Conservation (phyloP, 140 eudicot species). For the Ambrosia hybrid region DNA sequence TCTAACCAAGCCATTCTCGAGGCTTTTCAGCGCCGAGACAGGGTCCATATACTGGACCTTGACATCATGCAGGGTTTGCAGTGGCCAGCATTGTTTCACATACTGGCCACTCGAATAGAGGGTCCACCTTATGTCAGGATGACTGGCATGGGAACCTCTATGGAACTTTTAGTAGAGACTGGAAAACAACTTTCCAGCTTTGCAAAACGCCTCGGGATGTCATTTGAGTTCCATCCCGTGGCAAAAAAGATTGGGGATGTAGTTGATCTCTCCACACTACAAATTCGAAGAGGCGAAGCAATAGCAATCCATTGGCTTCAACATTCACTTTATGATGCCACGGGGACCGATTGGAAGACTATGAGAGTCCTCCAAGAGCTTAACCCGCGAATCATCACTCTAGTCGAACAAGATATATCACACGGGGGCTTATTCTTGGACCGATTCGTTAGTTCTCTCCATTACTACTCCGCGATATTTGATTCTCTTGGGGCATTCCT, state of each 20-base stretch:
- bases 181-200: slow-evolving; percentile 72
- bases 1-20: slow-evolving; percentile 84
- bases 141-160: slow-evolving; percentile 77
- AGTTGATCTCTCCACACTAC: slow-evolving; percentile 37
- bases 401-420: slow-evolving; percentile 78
- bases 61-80: slow-evolving; percentile 93
- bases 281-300: slow-evolving; percentile 58
- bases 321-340: slow-evolving; percentile 79
- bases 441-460: slow-evolving; percentile 79
- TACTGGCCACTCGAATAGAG: slow-evolving; percentile 67
- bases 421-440: slow-evolving; percentile 79
- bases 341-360: slow-evolving; percentile 80
- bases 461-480: slow-evolving; percentile 70
- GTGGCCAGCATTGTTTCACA: slow-evolving; percentile 87
- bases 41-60: slow-evolving; percentile 80
- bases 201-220: slow-evolving; percentile 71
- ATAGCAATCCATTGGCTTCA: slow-evolving; percentile 81
- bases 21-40: slow-evolving; percentile 55
- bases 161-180: slow-evolving; percentile 54
- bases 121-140: slow-evolving; percentile 77
- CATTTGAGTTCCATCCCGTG: slow-evolving; percentile 68
- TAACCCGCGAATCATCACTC: slow-evolving; percentile 61
- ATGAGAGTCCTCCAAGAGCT: slow-evolving; percentile 68
- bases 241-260: slow-evolving; percentile 56
- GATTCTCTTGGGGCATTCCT: slow-evolving; percentile 71